Evolutionary conservation across 2,329 filamentous ascomycete genomes (phyloP).

Genomic region (Alternaria ventricosa): DNA sequence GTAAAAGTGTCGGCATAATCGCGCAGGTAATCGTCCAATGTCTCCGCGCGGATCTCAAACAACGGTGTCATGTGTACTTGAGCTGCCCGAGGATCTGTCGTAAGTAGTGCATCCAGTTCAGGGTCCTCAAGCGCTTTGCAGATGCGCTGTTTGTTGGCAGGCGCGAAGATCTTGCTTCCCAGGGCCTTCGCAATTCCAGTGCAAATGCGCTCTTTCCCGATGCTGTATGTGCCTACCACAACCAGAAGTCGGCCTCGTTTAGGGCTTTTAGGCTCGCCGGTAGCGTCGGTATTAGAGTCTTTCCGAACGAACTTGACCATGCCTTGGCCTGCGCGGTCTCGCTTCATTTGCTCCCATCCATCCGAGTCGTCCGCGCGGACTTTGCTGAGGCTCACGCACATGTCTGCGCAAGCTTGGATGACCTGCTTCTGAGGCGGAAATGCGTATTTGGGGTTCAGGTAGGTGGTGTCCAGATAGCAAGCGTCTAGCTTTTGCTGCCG

Average conservation of each 20-base stretch:
- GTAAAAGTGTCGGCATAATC: slow-evolving; percentile 81
- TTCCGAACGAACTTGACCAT: slow-evolving; percentile 69
- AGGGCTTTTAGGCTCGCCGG: slow-evolving; percentile 40
- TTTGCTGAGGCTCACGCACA: slow-evolving; percentile 80
- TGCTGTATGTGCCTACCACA: slow-evolving; percentile 95
- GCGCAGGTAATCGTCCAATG: slow-evolving; percentile 85
- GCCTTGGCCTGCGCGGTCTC: slow-evolving; percentile 61
- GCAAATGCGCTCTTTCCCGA: slow-evolving; percentile 96
- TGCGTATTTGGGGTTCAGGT: slow-evolving; percentile 92
- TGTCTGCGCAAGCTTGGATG: slow-evolving; percentile 82
- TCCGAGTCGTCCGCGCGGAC: slow-evolving; percentile 65
- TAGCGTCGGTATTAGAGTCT: slow-evolving; percentile 40
- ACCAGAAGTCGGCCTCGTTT: slow-evolving; percentile 76
- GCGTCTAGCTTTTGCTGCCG: slow-evolving; percentile 89
- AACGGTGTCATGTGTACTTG: slow-evolving; percentile 98
- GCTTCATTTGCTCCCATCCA: slow-evolving; percentile 64
- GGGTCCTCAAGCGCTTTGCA: slow-evolving; percentile 84
- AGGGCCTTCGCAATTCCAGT: slow-evolving; percentile 88
- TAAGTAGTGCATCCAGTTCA: slow-evolving; percentile 79
- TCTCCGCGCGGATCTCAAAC: slow-evolving; percentile 91
- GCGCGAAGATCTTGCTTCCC: slow-evolving; percentile 86
- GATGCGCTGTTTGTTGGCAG: slow-evolving; percentile 81
- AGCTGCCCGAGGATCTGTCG: slow-evolving; percentile 78
- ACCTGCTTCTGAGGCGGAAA: slow-evolving; percentile 91
- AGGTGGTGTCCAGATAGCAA: slow-evolving; percentile 97